These are phyloP conservation scores for Tricholoma sp. DNA, from an alignment of 768 basidiomycete genomes.

Conservation along the genomic window DNA sequence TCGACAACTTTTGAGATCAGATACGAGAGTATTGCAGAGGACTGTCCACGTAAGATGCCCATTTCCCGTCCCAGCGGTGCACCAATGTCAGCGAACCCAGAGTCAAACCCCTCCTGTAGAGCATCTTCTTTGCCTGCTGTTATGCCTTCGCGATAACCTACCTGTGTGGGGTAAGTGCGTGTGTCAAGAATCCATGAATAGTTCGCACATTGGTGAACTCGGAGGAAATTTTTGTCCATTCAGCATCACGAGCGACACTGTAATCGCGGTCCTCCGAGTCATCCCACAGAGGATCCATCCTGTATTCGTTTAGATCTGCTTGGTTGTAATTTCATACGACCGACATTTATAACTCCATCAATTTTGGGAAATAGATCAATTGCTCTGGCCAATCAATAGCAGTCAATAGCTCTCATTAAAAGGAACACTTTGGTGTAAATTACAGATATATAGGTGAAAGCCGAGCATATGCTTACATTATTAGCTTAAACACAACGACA, in stretches of 20 bases:
- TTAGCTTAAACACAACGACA: too few species aligned
- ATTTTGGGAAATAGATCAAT: too few species aligned
- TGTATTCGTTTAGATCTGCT: not conserved
- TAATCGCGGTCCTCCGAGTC: constrained; percentile 29
- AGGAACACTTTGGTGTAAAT: not conserved
- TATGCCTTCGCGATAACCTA: constrained; percentile 96
- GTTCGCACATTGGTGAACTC: constrained; percentile 67
- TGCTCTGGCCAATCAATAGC: too few species aligned
- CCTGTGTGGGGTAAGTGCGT: constrained; percentile 36
- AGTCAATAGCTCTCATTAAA: too few species aligned
- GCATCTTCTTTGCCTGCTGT: constrained; percentile 84
- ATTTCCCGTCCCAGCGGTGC: constrained; percentile 73
- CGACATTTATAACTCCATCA: too few species aligned
- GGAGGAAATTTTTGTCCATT: constrained; percentile 65
- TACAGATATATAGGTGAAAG: too few species aligned
- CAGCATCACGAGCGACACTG: constrained; percentile 36
- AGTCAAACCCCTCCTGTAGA: constrained; percentile 88
- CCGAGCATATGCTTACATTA: too few species aligned
- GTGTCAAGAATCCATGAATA: not conserved
- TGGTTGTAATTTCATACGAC: not conserved
- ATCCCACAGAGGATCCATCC: constrained; percentile 63
- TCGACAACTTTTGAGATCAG: constrained; percentile 31
- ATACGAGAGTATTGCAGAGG: constrained; percentile 58
- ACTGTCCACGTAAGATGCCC: constrained; percentile 70
- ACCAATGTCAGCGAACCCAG: constrained; percentile 70